Conservation (phyloP, 2,329 filamentous ascomycete species). For the Neonectria faginata region DNA sequence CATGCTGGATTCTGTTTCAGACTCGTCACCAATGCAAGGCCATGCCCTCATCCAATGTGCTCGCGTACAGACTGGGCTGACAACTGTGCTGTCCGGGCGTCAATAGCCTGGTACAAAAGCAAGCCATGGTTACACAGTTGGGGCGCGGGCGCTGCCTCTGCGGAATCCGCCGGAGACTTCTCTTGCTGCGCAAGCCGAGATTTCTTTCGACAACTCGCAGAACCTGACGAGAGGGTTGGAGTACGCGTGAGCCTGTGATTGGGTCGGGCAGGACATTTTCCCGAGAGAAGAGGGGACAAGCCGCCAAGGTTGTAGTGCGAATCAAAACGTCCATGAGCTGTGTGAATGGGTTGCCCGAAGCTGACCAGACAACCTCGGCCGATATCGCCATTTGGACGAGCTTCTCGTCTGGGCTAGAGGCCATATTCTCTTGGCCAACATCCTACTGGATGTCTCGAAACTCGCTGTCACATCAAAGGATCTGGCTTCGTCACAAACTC, state of each 20-base stretch:
- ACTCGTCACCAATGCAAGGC: not conserved
- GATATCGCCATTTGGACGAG: not conserved
- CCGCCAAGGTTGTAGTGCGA: conserved; percentile 2
- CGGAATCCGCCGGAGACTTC: conserved; percentile 24
- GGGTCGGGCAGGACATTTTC: conserved; percentile 11
- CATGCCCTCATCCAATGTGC: not conserved
- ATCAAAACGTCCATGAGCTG: not conserved
- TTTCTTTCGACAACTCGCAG: conserved; percentile 12
- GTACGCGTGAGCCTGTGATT: not conserved
- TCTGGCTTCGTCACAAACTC: conserved; percentile 2
- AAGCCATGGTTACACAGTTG: conserved; percentile 33
- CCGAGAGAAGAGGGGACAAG: conserved; percentile 13
- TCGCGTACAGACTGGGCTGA: not conserved
- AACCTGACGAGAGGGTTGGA: conserved; percentile 10
- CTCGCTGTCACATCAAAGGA: conserved; percentile 1
- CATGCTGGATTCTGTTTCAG: not conserved
- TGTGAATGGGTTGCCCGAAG: conserved; percentile 2
- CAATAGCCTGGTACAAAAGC: conserved; percentile 6
- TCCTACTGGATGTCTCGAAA: not conserved
- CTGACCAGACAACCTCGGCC: conserved; percentile 2
- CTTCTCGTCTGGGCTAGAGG: not conserved
- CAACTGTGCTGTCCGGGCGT: conserved; percentile 12
- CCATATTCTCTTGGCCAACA: not conserved
- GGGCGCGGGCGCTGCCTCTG: conserved; percentile 15
- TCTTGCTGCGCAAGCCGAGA: conserved; percentile 11